phyloP scores from a whole-genome alignment of 768 basidiomycete genomes.

The Lentinula guzmanii region DNA sequence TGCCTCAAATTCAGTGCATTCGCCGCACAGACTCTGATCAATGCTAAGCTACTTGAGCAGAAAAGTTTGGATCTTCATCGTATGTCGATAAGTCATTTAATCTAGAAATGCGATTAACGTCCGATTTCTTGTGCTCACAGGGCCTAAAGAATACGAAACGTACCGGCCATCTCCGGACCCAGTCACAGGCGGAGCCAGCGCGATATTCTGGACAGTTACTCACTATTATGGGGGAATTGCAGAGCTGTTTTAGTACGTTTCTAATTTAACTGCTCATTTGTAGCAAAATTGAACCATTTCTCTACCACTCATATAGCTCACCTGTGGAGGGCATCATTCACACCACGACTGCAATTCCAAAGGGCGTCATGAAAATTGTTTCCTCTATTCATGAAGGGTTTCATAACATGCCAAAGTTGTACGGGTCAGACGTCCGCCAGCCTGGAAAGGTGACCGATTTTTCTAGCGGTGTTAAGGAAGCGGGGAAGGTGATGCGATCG shows the following conservation, averaged over 20 bases:
- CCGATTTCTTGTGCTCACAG: constrained; percentile 13
- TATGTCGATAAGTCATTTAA: constrained; percentile 16
- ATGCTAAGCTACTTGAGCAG: constrained; percentile 37
- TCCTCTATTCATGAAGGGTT: constrained; percentile 39
- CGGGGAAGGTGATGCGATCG: constrained; percentile 30
- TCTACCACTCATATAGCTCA: constrained; percentile 17
- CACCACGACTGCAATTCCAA: constrained; percentile 41
- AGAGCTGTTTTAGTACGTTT: constrained; percentile 38
- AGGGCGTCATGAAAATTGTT: constrained; percentile 39
- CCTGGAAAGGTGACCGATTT: constrained; percentile 37
- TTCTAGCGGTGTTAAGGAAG: constrained; percentile 38
- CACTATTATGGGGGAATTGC: constrained; percentile 40
- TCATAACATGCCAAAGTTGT: constrained; percentile 32
- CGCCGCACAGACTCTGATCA: constrained; percentile 43
- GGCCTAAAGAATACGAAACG: constrained; percentile 38
- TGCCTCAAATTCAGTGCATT: constrained; percentile 48
- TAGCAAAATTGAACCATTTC: not conserved
- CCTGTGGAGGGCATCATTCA: constrained; percentile 39
- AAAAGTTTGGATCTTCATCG: constrained; percentile 43
- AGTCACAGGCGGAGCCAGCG: constrained; percentile 36
- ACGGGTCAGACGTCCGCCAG: constrained; percentile 36
- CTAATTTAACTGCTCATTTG: not conserved
- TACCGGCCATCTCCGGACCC: constrained; percentile 32
- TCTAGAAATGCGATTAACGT: not conserved
- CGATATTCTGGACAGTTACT: constrained; percentile 46